Evolutionary conservation across 257 asterid genomes (phyloP).

Genomic region (Coffea canephora): DNA sequence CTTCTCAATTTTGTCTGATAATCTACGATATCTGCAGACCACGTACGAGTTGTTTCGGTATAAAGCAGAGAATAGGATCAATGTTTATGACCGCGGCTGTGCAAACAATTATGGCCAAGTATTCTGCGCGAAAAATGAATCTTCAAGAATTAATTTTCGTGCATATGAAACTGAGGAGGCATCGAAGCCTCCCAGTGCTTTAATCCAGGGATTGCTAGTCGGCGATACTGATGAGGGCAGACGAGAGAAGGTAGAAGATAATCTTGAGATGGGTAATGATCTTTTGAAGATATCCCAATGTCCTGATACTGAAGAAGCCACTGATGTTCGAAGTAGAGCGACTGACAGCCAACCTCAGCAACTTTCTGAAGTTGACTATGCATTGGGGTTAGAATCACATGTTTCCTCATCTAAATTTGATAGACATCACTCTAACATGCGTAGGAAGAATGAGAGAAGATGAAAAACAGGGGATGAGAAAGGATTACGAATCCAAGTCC

Average conservation of each 20-base stretch:
- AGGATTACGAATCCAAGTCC: neutral
- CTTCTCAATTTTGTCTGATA: neutral
- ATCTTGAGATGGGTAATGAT: constrained; percentile 42
- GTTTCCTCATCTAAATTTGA: neutral
- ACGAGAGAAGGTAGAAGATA: constrained; percentile 44
- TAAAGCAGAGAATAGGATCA: constrained; percentile 33
- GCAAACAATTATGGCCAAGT: constrained; percentile 31
- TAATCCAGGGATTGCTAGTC: constrained; percentile 11
- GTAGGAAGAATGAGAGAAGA: neutral
- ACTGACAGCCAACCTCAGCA: constrained; percentile 3
- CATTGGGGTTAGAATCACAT: neutral
- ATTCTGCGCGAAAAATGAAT: constrained; percentile 37
- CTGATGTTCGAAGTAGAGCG: constrained; percentile 22
- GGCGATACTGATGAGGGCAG: constrained; percentile 20
- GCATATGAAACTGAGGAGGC: constrained; percentile 25
- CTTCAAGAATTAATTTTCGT: constrained; percentile 30
- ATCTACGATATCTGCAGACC: constrained; percentile 37
- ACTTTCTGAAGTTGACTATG: neutral
- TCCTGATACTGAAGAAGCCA: constrained; percentile 24
- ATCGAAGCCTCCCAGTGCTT: constrained; percentile 19
- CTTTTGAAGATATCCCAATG: constrained; percentile 41
- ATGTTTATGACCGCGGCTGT: constrained; percentile 38
- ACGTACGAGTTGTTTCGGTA: constrained; percentile 63
- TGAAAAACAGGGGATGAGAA: no score
- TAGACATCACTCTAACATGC: neutral